phyloP scores from a whole-genome alignment of 257 asterid genomes.

The Fraxinus cuspidata region DNA sequence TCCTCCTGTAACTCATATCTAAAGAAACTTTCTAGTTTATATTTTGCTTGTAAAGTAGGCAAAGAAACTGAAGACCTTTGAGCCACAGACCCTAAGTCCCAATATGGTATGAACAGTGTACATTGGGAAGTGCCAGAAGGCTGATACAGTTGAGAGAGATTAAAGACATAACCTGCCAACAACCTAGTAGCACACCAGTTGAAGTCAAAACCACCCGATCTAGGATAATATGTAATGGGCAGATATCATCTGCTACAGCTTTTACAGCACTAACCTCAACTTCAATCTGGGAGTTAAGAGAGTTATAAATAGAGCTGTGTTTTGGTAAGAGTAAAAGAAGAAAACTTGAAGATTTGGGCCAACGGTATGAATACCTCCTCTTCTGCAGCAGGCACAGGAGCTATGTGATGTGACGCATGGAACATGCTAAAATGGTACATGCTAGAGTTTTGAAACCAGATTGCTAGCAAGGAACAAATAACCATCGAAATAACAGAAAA shows the following conservation, averaged over 20 bases:
- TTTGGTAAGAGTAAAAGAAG: constrained; percentile 12
- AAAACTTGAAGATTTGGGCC: constrained; percentile 7
- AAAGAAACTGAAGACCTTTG: background rate
- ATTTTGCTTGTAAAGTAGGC: background rate
- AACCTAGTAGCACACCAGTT: constrained; percentile 89
- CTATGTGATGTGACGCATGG: constrained; percentile 85
- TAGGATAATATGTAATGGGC: constrained; percentile 69
- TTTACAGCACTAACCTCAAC: constrained; percentile 67
- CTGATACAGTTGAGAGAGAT: constrained; percentile 4
- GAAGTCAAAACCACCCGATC: constrained; percentile 87
- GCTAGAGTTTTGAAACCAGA: constrained; percentile 96
- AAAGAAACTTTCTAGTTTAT: background rate
- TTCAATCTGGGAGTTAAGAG: constrained; percentile 64
- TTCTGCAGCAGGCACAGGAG: constrained; percentile 71
- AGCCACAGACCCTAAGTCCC: background rate
- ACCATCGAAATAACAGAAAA: constrained; percentile 32
- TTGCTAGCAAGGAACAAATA: constrained; percentile 58
- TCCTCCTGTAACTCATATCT: background rate
- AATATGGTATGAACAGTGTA: constrained; percentile 12
- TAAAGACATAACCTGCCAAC: constrained; percentile 81
- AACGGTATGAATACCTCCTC: constrained; percentile 53
- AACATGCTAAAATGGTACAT: constrained; percentile 93
- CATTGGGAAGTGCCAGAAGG: background rate
- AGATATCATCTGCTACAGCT: constrained; percentile 51
- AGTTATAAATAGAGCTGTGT: constrained; percentile 3